Percentiles rank a stretch among this genome's conserved stretches.
These are phyloP conservation scores for Globisporangium rhizosaccharum DNA, from an alignment of 352 stramenopile genomes.

Conservation along the genomic window DNA sequence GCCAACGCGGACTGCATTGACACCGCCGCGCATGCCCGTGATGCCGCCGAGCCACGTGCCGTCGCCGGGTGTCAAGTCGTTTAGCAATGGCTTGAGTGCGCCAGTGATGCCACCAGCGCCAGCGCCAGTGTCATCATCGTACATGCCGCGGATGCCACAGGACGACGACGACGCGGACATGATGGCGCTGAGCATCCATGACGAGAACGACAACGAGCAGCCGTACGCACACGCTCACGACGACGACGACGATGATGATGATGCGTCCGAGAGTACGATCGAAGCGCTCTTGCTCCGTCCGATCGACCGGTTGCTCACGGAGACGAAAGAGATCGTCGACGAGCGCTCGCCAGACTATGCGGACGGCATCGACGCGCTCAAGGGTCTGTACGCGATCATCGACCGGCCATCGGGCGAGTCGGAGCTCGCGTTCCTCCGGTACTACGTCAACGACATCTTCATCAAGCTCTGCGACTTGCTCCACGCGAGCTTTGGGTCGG, in stretches of 20 bases:
- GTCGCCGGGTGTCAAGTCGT: conserved; percentile 9
- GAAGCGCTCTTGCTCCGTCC: conserved; percentile 58
- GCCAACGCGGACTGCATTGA: too few species aligned
- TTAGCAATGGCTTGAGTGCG: conserved; percentile 10
- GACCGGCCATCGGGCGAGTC: conserved; percentile 44
- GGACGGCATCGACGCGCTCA: conserved; percentile 70
- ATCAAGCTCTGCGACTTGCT: conserved; percentile 69
- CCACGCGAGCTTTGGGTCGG: conserved; percentile 59
- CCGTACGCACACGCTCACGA: not conserved
- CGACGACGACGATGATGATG: not conserved
- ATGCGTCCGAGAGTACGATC: conserved; percentile 13
- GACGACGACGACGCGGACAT: conserved; percentile 60
- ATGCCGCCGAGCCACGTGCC: not conserved
- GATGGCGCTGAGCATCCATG: conserved; percentile 25
- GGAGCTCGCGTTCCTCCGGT: conserved; percentile 61
- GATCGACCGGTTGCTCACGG: conserved; percentile 63
- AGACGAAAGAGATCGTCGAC: conserved; percentile 54
- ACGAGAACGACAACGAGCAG: not conserved
- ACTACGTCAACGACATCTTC: conserved; percentile 78
- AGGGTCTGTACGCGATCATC: conserved; percentile 77
- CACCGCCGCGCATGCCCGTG: not conserved
- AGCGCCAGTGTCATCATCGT: not conserved
- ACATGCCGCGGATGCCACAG: conserved; percentile 7
- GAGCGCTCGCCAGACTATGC: conserved; percentile 44
- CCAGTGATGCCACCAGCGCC: too few species aligned